Evolutionary conservation across 306 rosid genomes (phyloP).

Genomic region (Cucumis melo): DNA sequence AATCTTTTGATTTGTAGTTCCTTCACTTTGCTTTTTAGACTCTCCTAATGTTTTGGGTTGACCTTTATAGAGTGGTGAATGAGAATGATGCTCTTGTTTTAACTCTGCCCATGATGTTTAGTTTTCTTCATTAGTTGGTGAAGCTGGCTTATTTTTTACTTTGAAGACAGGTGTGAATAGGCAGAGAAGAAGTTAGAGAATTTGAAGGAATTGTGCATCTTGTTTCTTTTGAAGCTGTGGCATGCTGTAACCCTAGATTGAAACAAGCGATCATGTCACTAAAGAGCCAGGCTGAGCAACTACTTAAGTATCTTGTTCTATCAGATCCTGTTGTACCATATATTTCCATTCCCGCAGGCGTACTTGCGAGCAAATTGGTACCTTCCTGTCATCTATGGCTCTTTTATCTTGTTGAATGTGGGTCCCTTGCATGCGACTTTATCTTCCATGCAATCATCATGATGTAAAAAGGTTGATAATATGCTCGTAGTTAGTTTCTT

Average conservation of each 20-base stretch:
- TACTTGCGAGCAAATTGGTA: slow-evolving; percentile 83
- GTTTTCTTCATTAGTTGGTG: background rate
- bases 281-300: slow-evolving; percentile 53
- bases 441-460: background rate
- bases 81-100: background rate
- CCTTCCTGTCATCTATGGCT: background rate
- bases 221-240: background rate
- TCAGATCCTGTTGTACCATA: slow-evolving; percentile 55
- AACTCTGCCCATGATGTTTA: background rate
- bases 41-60: background rate
- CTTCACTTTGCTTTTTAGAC: background rate
- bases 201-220: background rate
- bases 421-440: slow-evolving; percentile 2
- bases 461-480: slow-evolving; percentile 1
- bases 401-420: slow-evolving; percentile 3
- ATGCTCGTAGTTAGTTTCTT: slow-evolving; percentile 1
- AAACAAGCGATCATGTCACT: slow-evolving; percentile 47
- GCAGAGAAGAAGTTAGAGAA: background rate
- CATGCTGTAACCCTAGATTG: slow-evolving; percentile 29
- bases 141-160: background rate
- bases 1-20: background rate
- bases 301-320: slow-evolving; percentile 49
- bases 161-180: background rate
- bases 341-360: slow-evolving; percentile 52
- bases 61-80: background rate